Conservation (phyloP, 2,329 filamentous ascomycete species). For the Fusarium torulosum region DNA sequence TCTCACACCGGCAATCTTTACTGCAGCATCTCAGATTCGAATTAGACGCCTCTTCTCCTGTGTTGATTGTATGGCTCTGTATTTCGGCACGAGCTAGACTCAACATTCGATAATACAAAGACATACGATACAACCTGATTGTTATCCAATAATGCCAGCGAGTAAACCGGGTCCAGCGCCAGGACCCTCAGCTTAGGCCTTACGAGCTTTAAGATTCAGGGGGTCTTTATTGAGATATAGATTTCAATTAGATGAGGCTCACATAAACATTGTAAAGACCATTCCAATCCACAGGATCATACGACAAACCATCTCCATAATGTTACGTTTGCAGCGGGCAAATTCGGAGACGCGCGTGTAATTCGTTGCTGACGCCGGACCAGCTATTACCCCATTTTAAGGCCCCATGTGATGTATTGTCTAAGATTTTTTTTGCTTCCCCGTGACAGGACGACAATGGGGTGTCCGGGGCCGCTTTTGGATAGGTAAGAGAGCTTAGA, state of each 20-base stretch:
- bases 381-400: constrained; percentile 43
- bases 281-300: constrained; percentile 30
- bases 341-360: constrained; percentile 36
- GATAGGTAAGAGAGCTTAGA: not conserved
- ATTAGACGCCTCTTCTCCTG: not conserved
- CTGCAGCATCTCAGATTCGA: constrained; percentile 4
- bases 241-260: constrained; percentile 27
- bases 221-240: constrained; percentile 24
- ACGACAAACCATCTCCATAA: constrained; percentile 42
- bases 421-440: constrained; percentile 36
- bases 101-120: constrained; percentile 29
- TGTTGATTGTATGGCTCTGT: not conserved
- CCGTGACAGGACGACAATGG: constrained; percentile 40
- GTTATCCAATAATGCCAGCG: constrained; percentile 33
- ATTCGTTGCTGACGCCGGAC: constrained; percentile 32
- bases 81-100: not conserved
- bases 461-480: constrained; percentile 17
- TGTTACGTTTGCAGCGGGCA: constrained; percentile 41
- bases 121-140: constrained; percentile 30
- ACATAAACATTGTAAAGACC: constrained; percentile 25
- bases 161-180: constrained; percentile 28
- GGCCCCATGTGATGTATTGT: constrained; percentile 36
- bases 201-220: constrained; percentile 17
- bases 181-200: constrained; percentile 16
- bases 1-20: constrained; percentile 11